phyloP scores from a whole-genome alignment of 768 basidiomycete species.

The Mycena maculata region DNA sequence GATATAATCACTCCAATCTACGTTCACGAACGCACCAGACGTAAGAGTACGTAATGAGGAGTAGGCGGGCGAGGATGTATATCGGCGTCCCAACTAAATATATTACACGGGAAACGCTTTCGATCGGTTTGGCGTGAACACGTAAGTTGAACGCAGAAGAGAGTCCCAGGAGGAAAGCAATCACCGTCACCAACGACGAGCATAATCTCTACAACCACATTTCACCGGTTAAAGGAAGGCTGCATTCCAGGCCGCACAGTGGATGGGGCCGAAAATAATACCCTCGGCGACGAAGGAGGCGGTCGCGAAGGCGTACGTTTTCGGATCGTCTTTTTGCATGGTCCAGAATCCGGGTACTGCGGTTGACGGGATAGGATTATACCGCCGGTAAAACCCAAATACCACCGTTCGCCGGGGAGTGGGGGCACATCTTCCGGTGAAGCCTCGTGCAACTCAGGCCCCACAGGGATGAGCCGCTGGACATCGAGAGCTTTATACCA shows the following conservation, averaged over 20 bases:
- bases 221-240: constrained; percentile 33
- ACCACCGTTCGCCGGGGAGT: neutral
- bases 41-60: neutral
- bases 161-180: constrained; percentile 10
- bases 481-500: constrained; percentile 52
- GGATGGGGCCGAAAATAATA: constrained; percentile 41
- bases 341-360: neutral
- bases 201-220: constrained; percentile 38
- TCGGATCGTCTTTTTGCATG: neutral
- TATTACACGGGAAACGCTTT: neutral
- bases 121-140: neutral
- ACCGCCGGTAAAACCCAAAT: neutral
- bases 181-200: constrained; percentile 22
- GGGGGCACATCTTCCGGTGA: too few species aligned
- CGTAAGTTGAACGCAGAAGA: neutral
- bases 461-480: constrained; percentile 22
- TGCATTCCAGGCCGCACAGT: constrained; percentile 42
- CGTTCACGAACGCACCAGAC: neutral
- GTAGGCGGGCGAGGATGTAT: neutral
- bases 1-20: neutral
- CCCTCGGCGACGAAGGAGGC: constrained; percentile 7
- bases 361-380: neutral
- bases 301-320: neutral
- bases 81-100: neutral
- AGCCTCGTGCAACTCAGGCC: neutral